Base-by-base conservation (phyloP, 2,329 filamentous ascomycete species). In the Trichothecium sympodiale region DNA sequence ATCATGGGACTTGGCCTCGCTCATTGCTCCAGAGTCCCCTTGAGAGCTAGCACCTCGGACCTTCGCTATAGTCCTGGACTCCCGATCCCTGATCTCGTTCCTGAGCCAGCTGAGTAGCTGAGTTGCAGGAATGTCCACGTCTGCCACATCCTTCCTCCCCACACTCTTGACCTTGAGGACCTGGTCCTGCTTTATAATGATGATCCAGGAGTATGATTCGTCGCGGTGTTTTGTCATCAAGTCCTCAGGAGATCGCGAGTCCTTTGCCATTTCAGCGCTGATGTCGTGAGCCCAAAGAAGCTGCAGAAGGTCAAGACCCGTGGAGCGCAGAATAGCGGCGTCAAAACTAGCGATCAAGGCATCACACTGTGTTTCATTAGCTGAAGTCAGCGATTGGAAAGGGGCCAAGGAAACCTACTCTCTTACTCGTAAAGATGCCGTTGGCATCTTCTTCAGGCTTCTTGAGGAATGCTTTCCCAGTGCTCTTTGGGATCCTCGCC, bases 321-420 rank as follows among this genome's bases (percentile, higher is more conserved):
- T 71, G 1, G 80, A 82, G 28, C 84, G 77, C 10, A 95, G 71
- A 4, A 86, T 72, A 4, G 76, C 71, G 0, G 80, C 64, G 50
- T 94, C 87, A 48, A 94, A 93, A 48, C 86, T 89, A 9, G 87
- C 83, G 27, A 98, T 79, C 3, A 96, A 74, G 12, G 91, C 83
- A 54, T 96, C 88, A 50, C 88, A 94, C 68, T 85, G 47, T 41
- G 15, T 7, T 9, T 14, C 4, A 31, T 45, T 47, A 41, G 41
- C 36, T 18, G 35, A 17, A 17, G 28, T 13, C 18, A 16, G 17
- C n/a, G 3, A 12, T 30, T 29, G 8, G n/a, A 9, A 32, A 5
- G 6, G 29, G 17, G 20, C 31, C 26, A 29, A 15, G 9, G 27
- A 34, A 10, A 60, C 75, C 61, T 62, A 81, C 78, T 45, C 80